Conservation (phyloP, 1,284 basidiomycete species). For the Chalciporus sp. region DNA sequence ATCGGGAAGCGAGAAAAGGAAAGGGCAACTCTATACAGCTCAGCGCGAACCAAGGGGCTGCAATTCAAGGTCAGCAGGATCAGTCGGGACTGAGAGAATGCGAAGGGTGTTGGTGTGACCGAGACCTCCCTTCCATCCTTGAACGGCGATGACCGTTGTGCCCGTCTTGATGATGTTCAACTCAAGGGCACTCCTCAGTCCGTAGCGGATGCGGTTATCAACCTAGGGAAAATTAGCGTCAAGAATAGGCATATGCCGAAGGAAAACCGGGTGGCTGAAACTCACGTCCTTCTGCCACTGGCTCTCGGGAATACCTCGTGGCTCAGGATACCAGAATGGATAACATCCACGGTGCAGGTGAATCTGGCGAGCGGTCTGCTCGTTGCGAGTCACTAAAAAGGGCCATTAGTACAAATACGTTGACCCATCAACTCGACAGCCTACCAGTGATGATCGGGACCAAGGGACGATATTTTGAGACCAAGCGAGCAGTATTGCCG, state of each 20-base stretch:
- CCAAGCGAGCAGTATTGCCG: conserved; percentile 93
- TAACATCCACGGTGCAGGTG: conserved; percentile 98
- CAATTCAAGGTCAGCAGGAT: conserved; percentile 79
- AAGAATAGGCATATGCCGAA: neutral
- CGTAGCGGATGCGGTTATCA: conserved; percentile 90
- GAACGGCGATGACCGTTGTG: conserved; percentile 91
- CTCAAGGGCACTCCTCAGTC: conserved; percentile 84
- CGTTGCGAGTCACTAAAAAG: conserved; percentile 85
- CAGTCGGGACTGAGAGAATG: conserved; percentile 83
- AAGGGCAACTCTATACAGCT: conserved; percentile 12
- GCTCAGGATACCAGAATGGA: conserved; percentile 95
- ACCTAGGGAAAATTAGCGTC: conserved; percentile 48
- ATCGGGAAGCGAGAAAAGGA: neutral
- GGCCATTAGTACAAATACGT: conserved; percentile 2
- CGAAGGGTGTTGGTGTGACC: conserved; percentile 90
- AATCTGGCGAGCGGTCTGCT: conserved; percentile 94
- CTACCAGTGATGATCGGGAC: conserved; percentile 93
- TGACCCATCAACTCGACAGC: conserved; percentile 23
- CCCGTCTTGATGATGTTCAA: conserved; percentile 91
- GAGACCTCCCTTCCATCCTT: conserved; percentile 98
- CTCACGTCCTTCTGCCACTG: conserved; percentile 98
- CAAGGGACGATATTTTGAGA: conserved; percentile 95
- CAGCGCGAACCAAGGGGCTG: conserved; percentile 58
- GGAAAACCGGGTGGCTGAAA: conserved; percentile 5
- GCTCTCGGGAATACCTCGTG: conserved; percentile 81